Evolutionary conservation across 495 filamentous ascomycete genomes (phyloP).

Genomic region (Daldinia loculata): DNA sequence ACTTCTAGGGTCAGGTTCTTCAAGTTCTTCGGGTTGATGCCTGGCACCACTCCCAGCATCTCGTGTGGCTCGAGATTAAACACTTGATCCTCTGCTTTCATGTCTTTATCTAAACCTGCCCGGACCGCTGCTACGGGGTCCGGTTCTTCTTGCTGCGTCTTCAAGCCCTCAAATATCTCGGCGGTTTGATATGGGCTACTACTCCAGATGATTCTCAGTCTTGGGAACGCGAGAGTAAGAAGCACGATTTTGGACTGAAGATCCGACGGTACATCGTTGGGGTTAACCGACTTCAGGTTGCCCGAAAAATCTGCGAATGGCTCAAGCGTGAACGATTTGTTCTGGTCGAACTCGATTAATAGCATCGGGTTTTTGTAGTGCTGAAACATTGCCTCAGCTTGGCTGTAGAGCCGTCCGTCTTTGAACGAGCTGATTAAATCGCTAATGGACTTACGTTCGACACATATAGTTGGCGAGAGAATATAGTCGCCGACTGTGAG

Average conservation of each 20-base stretch:
- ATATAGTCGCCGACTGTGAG: conserved; percentile 98
- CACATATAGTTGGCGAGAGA: conserved; percentile 85
- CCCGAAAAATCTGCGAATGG: conserved; percentile 84
- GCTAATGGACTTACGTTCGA: conserved; percentile 91
- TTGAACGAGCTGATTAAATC: conserved; percentile 92
- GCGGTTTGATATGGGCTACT: conserved; percentile 94
- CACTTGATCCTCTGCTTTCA: conserved; percentile 61
- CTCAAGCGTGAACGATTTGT: conserved; percentile 96
- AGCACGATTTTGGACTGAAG: conserved; percentile 92
- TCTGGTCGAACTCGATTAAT: conserved; percentile 96
- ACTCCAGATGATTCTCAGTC: conserved; percentile 91
- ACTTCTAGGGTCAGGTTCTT: conserved; percentile 74
- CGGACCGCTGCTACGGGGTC: conserved; percentile 88
- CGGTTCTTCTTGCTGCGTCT: conserved; percentile 86
- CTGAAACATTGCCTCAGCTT: conserved; percentile 91
- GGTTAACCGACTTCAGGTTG: conserved; percentile 63
- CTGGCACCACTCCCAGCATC: conserved; percentile 86
- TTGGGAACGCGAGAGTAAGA: conserved; percentile 90
- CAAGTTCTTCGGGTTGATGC: conserved; percentile 81
- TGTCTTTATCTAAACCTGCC: conserved; percentile 75
- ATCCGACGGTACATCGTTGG: conserved; percentile 69
- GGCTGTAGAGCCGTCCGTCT: conserved; percentile 89
- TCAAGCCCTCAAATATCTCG: conserved; percentile 93
- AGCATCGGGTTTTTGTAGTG: conserved; percentile 93
- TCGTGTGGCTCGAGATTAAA: conserved; percentile 76